A percentile compares a stretch with the other conserved stretches of the same genome.
These are phyloP conservation scores for Dactylis glomerata DNA, from an alignment of 176 grass and related monocot genomes.

Conservation along the genomic window DNA sequence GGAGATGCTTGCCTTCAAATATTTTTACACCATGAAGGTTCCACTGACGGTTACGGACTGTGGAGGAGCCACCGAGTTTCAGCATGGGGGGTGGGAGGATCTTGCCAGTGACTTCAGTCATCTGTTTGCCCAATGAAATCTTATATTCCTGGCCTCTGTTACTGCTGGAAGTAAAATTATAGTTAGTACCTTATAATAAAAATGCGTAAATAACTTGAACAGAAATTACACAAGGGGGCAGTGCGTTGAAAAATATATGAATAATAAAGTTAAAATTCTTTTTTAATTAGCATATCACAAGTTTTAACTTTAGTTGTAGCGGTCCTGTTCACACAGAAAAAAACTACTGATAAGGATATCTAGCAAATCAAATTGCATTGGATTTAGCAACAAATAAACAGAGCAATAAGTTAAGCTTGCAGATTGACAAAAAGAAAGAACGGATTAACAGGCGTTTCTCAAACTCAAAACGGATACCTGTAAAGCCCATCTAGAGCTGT, in stretches of 20 bases:
- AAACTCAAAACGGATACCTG: constrained; percentile 35
- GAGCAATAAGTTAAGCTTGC: background rate
- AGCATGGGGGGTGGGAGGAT: constrained; percentile 38
- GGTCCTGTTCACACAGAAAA: background rate
- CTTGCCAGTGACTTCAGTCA: constrained; percentile 41
- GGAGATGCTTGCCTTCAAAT: constrained; percentile 21
- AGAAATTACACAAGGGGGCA: background rate
- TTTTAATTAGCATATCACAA: background rate
- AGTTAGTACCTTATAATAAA: background rate
- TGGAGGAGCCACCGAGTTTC: constrained; percentile 7
- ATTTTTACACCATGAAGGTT: background rate
- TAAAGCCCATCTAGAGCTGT: constrained; percentile 37
- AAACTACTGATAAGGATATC: background rate
- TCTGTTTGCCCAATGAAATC: constrained; percentile 20
- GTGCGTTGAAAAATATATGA: background rate
- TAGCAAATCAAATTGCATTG: background rate
- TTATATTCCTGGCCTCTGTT: constrained; percentile 12
- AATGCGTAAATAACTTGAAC: background rate
- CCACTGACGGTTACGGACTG: constrained; percentile 30
- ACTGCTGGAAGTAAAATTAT: constrained; percentile 21
- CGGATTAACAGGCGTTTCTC: background rate
- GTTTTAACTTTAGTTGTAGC: background rate
- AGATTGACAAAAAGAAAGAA: background rate
- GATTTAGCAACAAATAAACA: background rate
- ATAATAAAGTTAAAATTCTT: background rate